These are phyloP conservation scores for Yamadazyma atmosphaerica DNA, from an alignment of 1,139 yeast genomes.

Conservation along the genomic window DNA sequence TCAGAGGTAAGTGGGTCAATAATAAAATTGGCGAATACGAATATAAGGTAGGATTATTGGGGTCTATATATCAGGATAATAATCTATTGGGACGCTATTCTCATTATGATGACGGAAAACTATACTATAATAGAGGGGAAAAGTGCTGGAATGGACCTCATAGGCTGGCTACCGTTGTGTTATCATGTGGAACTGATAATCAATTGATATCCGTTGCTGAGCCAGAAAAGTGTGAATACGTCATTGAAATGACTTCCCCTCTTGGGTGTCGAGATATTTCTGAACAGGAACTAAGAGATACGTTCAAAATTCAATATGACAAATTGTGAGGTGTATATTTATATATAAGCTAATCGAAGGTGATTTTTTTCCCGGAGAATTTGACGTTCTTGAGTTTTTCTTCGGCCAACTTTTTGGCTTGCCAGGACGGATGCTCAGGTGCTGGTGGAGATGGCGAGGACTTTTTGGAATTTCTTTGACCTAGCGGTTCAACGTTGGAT, in stretches of 20 bases:
- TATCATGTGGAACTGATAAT: constrained; percentile 66
- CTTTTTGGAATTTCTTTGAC: constrained; percentile 26
- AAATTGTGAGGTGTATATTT: constrained; percentile 16
- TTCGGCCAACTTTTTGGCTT: constrained; percentile 75
- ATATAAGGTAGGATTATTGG: constrained; percentile 63
- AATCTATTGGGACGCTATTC: constrained; percentile 57
- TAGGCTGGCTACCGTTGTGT: constrained; percentile 64
- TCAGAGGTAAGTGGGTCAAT: constrained; percentile 49
- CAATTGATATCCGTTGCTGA: constrained; percentile 70
- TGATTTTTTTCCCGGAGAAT: constrained; percentile 83
- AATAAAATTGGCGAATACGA: constrained; percentile 65
- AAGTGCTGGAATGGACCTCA: constrained; percentile 95
- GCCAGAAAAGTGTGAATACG: constrained; percentile 85
- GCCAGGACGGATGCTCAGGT: constrained; percentile 87
- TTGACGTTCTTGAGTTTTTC: constrained; percentile 63
- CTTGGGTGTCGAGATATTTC: constrained; percentile 56
- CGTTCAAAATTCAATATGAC: constrained; percentile 30
- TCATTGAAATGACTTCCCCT: constrained; percentile 63
- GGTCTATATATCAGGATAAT: constrained; percentile 59
- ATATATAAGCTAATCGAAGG: constrained; percentile 43
- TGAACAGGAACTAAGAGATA: constrained; percentile 29
- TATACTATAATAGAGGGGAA: constrained; percentile 62
- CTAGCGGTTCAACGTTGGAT: constrained; percentile 41
- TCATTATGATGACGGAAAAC: constrained; percentile 33
- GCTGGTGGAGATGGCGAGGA: not conserved